Conservation (phyloP, 2,329 filamentous ascomycete species). For the Amauroascus niger region DNA sequence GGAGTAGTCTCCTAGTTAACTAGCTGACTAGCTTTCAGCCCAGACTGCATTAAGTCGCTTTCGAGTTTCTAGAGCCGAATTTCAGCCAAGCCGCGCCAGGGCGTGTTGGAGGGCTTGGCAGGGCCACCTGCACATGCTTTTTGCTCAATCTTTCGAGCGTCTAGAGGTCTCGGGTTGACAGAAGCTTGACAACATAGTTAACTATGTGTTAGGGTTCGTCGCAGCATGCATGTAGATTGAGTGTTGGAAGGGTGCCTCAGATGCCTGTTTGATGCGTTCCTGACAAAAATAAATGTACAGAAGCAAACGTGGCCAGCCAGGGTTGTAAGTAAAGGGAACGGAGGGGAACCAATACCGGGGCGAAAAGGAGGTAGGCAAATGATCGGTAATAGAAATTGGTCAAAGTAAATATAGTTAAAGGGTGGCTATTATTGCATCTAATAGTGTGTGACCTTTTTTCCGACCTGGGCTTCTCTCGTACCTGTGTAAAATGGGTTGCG, state of each 20-base stretch:
- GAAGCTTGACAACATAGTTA: not conserved
- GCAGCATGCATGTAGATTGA: not conserved
- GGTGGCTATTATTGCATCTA: not conserved
- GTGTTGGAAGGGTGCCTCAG: not conserved
- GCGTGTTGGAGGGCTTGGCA: slow-evolving; percentile 1
- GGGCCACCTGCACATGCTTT: not conserved
- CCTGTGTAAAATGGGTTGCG: too few species aligned
- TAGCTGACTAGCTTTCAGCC: too few species aligned
- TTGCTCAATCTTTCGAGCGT: not conserved
- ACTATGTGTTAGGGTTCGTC: not conserved
- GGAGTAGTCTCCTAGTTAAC: too few species aligned
- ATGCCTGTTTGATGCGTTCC: not conserved
- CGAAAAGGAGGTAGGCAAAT: not conserved
- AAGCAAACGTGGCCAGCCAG: slow-evolving; percentile 11
- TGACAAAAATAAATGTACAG: not conserved
- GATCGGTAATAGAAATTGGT: not conserved
- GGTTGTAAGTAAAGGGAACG: not conserved
- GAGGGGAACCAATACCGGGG: not conserved
- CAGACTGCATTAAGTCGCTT: too few species aligned
- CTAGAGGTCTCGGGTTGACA: not conserved
- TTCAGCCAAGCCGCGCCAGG: slow-evolving; percentile 7
- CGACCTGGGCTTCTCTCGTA: too few species aligned
- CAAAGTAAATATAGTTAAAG: not conserved
- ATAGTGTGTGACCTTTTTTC: not conserved
- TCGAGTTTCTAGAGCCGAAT: not conserved